A percentile compares a stretch with the other conserved stretches of the same genome.
Evolutionary conservation across 768 basidiomycete species (phyloP).

Genomic region (Xanthoconium stramineum): DNA sequence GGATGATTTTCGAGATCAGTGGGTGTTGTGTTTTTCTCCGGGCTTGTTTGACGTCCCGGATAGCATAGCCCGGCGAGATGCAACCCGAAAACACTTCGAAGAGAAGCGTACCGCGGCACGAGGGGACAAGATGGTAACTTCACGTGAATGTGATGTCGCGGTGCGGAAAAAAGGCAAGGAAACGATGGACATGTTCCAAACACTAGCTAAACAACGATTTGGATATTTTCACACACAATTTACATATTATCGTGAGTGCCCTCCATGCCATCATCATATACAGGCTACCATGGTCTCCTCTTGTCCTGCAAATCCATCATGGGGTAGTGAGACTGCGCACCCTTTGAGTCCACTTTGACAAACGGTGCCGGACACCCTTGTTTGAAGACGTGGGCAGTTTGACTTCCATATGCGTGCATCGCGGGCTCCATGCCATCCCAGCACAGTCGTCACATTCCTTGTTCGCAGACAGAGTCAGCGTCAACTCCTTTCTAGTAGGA

Average conservation of each 20-base stretch:
- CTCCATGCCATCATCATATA: background rate
- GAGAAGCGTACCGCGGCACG: conserved; percentile 41
- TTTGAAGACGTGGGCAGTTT: too few species aligned
- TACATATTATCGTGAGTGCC: background rate
- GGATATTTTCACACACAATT: conserved; percentile 44
- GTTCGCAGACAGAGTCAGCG: too few species aligned
- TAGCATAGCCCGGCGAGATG: conserved; percentile 75
- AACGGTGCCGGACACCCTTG: too few species aligned
- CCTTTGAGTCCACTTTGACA: too few species aligned
- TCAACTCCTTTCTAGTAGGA: too few species aligned
- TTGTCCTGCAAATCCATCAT: too few species aligned
- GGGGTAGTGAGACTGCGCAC: too few species aligned
- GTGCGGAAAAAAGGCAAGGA: conserved; percentile 80
- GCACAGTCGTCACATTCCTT: too few species aligned
- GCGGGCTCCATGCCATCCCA: too few species aligned
- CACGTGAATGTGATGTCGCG: conserved; percentile 59
- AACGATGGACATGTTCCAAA: conserved; percentile 97
- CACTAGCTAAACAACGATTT: conserved; percentile 84
- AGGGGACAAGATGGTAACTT: conserved; percentile 49
- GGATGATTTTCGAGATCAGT: conserved; percentile 81
- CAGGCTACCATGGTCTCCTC: background rate
- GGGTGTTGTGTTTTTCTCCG: conserved; percentile 20
- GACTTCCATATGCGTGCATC: too few species aligned
- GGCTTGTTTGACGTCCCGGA: conserved; percentile 5
- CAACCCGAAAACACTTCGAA: conserved; percentile 58